Base-by-base conservation (phyloP, 179 eudicot species). In the Gypsophila paniculata region DNA sequence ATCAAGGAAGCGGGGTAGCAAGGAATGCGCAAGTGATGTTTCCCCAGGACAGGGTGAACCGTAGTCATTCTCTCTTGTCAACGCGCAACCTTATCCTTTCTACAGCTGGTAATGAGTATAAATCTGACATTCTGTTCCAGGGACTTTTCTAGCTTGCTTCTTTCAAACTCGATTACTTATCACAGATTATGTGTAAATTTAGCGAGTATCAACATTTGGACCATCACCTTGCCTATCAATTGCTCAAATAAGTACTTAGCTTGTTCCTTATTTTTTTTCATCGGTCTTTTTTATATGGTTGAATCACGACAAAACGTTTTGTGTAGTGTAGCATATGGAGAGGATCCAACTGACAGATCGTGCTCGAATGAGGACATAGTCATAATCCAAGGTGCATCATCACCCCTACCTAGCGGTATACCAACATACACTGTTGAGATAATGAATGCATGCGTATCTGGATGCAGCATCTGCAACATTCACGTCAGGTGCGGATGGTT, bases 401-500 rank as follows among this genome's bases (percentile, higher is more conserved):
- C 77, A 15, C 87, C 95, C 8, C 83, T 85, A 14, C 89, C 90
- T 1, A 84, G 22, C 34, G 97, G 97, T 36, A 86, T 89, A 2
- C 95, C 95, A 23, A 85, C 89, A 4, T 87, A 85, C 86, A 79
- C 85, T 0, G 92, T 89, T 25, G 64, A 81, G 57, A 86, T 91
- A 62, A 64, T 73, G 75, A 91, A 91, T 75, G 80, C 75, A 18
- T 87, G 95, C 21, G 69, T 75, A 61, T 60, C 77, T 10, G 89
- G 88, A n/a, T 89, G 97, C 52, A 79, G 73, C 84, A 85, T 91
- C 80, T 80, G 81, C 29, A 76, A 75, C 75, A 84, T 91, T 73
- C 97, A 87, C 76, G 61, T 91, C 67, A 81, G 79, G 34, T 91
- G 97, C 68, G 91, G 90, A 26, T 86, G 90, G 95, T 91, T 91